Percentiles rank a stretch among this genome's conserved stretches.
Conservation (phyloP, 768 basidiomycete species). For the Termitomyces sp. region DNA sequence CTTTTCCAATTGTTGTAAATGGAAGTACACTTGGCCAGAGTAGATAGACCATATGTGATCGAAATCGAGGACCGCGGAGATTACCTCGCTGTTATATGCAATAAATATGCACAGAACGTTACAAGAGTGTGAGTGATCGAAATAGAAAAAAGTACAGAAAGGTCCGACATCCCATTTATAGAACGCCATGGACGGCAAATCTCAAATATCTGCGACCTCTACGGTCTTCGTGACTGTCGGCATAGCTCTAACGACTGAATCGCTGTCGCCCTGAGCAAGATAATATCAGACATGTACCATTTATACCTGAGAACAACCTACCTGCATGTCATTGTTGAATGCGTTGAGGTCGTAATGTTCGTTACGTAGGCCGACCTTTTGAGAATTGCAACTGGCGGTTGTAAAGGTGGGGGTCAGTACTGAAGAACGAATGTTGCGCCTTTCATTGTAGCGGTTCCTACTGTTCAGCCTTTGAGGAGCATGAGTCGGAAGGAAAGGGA, state of each 20-base stretch:
- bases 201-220: conserved; percentile 17
- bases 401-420: conserved; percentile 3
- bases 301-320: not conserved
- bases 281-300: not conserved
- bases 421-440: conserved; percentile 1
- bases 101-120: not conserved
- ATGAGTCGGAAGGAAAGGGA: not conserved
- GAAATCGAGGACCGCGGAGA: not conserved
- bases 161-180: not conserved
- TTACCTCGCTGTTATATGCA: not conserved
- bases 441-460: conserved; percentile 14
- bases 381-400: not conserved
- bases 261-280: not conserved
- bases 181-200: not conserved
- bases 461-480: conserved; percentile 17
- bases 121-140: not conserved
- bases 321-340: conserved; percentile 5
- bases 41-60: too few relatives aligned
- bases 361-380: conserved; percentile 1
- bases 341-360: conserved; percentile 11
- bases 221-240: conserved; percentile 19
- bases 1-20: too few relatives aligned
- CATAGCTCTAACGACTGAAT: conserved; percentile 6
- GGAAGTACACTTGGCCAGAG: too few relatives aligned
- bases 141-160: not conserved